Conservation (phyloP, 768 basidiomycete genomes). For the Sistotremastrum suecicum region DNA sequence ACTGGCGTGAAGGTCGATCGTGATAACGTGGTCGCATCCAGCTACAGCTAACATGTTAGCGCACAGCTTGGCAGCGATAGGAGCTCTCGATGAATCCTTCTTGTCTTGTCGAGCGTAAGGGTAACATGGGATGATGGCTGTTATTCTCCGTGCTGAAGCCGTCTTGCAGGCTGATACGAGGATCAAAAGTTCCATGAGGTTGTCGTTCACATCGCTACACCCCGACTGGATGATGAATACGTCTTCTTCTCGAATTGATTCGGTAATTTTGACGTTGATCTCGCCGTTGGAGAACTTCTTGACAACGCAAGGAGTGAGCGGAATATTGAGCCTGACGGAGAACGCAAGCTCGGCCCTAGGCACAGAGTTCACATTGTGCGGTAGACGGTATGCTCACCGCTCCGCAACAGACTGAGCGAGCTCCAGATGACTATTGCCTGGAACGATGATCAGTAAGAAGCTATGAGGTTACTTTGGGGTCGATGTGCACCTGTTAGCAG, state of each 20-base stretch:
- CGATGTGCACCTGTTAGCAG: constrained; percentile 10
- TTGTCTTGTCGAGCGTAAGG: constrained; percentile 97
- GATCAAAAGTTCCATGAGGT: constrained; percentile 97
- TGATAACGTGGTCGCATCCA: constrained; percentile 96
- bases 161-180: constrained; percentile 98
- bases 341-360: constrained; percentile 27
- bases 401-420: constrained; percentile 92
- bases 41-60: constrained; percentile 97
- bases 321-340: constrained; percentile 66
- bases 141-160: constrained; percentile 87
- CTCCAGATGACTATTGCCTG: constrained; percentile 97
- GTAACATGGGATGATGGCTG: constrained; percentile 96
- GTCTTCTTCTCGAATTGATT: constrained; percentile 95
- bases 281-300: constrained; percentile 92
- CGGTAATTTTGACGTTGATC: constrained; percentile 86
- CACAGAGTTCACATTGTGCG: constrained; percentile 20
- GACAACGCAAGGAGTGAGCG: constrained; percentile 73
- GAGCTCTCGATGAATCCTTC: constrained; percentile 91
- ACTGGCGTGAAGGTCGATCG: constrained; percentile 96
- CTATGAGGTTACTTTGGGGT: not conserved
- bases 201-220: constrained; percentile 83
- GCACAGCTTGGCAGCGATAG: constrained; percentile 96
- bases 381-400: constrained; percentile 65
- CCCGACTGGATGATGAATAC: constrained; percentile 97
- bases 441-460: constrained; percentile 1